Base-by-base conservation (phyloP, 176 grass and related monocot genomes). In the barley (Hordeum vulgare) region DNA sequence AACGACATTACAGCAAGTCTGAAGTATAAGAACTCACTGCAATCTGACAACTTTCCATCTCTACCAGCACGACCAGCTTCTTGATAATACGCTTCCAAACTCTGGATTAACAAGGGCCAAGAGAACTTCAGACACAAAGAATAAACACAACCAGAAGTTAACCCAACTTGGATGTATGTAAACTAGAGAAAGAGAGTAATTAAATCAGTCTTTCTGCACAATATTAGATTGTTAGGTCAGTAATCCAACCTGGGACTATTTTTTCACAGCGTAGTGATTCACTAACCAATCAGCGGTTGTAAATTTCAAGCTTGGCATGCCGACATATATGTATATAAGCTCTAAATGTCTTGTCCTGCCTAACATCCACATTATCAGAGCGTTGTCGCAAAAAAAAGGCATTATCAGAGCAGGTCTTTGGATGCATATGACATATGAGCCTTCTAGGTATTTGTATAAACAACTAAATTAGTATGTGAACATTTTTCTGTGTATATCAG, bases 1-100 rank as follows among this genome's bases (percentile, higher is more conserved):
- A 68, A 26, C 13, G 7, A 57, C 17, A 71, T 65, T 29, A 71
- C 36, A 91, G 11, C 14, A 59, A 77, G 20, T 57, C 14, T 81
- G 9, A 78, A 74, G 12, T 37, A 33, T 74, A 85, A 62, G 26
- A 76, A 91, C 92, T 89, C 75, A 98, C 96, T 95, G 81, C 96
- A 98, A 85, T 95, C 89, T 51, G 96, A 87, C 24, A 91, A 66
- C 61, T 93, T 93, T 27, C 93, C 93, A 85, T 98, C 96, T 90
- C 96, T 98, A 73, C 93, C 96, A 81, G 93, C 96, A 82, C 96
- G 89, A 26, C 96, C 96, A 72, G 93, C 90, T 93, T 98, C 92
- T 90, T 98, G 96, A 84, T 93, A 98, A 90, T 98, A 98, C 72
- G 96, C 96, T 89, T 98, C 96, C 88, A 98, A 88, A 89, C 93